These are phyloP conservation scores for Podaxis carcinomalis DNA, from an alignment of 768 basidiomycete species.

Conservation along the genomic window DNA sequence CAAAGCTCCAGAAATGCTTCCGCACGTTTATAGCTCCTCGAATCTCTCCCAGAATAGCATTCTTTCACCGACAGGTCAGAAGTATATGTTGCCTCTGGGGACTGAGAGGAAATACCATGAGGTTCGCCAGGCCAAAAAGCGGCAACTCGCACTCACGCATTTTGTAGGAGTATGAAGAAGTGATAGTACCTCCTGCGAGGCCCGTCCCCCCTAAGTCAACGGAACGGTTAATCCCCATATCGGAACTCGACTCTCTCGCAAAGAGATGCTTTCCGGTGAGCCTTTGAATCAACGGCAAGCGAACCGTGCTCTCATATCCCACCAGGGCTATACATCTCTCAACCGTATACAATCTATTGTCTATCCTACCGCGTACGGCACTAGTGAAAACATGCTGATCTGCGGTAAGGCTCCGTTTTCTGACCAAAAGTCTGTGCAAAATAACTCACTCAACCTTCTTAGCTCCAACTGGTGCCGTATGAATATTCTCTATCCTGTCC, in stretches of 20 bases:
- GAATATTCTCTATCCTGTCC: conserved; percentile 22
- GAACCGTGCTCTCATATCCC: conserved; percentile 5
- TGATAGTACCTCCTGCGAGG: conserved; percentile 80
- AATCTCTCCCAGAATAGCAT: conserved; percentile 57
- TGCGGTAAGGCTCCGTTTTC: conserved; percentile 54
- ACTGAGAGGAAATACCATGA: conserved; percentile 66
- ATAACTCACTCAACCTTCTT: conserved; percentile 3
- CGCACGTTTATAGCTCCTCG: conserved; percentile 82
- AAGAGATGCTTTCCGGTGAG: conserved; percentile 81
- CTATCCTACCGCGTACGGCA: conserved; percentile 87
- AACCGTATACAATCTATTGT: conserved; percentile 97
- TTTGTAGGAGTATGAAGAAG: conserved; percentile 80
- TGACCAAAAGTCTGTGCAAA: background rate
- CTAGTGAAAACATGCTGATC: conserved; percentile 94
- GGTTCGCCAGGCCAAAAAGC: conserved; percentile 33
- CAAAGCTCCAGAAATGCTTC: conserved; percentile 55
- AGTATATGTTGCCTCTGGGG: conserved; percentile 79
- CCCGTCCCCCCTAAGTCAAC: conserved; percentile 65
- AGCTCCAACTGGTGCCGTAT: conserved; percentile 98
- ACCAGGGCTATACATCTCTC: conserved; percentile 76
- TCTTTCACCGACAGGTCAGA: conserved; percentile 69
- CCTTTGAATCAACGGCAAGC: background rate
- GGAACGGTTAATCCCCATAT: conserved; percentile 69
- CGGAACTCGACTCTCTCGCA: conserved; percentile 72
- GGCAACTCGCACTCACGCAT: background rate